phyloP scores from a whole-genome alignment of 805 yeast genomes.

The Zygosaccharomyces gambellarensis region DNA sequence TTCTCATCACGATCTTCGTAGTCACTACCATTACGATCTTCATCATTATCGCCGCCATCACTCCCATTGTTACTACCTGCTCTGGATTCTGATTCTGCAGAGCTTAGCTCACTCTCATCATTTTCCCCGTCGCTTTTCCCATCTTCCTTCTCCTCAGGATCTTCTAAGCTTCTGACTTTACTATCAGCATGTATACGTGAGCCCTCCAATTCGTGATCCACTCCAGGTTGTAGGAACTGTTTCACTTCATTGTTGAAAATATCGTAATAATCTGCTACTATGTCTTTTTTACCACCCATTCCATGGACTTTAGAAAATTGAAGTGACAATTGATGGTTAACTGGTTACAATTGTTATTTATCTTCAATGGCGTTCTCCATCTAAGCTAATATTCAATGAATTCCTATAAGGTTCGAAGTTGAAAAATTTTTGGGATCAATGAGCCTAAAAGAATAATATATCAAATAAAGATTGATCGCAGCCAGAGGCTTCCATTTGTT shows the following conservation, averaged over 20 bases:
- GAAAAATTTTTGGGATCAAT: constrained; percentile 4
- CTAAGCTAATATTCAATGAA: not conserved
- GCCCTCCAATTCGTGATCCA: constrained; percentile 15
- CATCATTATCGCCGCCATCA: constrained; percentile 4
- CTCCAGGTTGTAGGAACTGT: constrained; percentile 16
- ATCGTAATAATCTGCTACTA: constrained; percentile 17
- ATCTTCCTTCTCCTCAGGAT: not conserved
- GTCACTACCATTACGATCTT: constrained; percentile 9
- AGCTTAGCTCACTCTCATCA: not conserved
- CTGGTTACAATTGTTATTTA: not conserved
- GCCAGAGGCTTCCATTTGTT: not conserved
- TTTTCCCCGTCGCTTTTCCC: not conserved
- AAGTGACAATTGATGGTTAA: not conserved
- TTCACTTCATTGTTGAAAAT: constrained; percentile 21
- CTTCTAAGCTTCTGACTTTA: constrained; percentile 13
- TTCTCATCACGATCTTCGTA: constrained; percentile 15
- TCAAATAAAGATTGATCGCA: not conserved
- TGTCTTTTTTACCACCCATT: constrained; percentile 10
- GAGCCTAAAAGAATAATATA: not conserved
- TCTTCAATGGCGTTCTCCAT: not conserved
- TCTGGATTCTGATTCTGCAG: not conserved
- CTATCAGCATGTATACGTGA: constrained; percentile 20
- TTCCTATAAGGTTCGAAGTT: not conserved
- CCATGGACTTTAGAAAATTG: constrained; percentile 1
- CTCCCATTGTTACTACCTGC: not conserved